Conservation (phyloP, 2,329 filamentous ascomycete species). For the Talaromyces piceae region DNA sequence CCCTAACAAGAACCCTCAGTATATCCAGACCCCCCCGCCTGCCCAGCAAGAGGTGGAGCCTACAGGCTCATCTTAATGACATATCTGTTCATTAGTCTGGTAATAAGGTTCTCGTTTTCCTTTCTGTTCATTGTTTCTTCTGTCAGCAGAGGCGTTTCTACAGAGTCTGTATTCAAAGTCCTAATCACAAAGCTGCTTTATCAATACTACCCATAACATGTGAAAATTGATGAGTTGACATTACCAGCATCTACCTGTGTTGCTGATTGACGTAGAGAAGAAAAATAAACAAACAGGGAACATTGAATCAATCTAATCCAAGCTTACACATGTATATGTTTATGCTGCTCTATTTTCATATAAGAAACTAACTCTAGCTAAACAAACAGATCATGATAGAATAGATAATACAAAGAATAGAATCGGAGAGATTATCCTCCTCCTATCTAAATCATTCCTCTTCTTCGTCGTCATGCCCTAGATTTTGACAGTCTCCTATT, state of each 20-base stretch:
- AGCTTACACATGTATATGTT: not conserved
- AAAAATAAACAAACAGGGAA: not conserved
- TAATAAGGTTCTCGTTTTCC: not conserved
- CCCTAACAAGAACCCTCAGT: conserved; percentile 10
- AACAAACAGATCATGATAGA: conserved; percentile 1
- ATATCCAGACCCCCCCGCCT: conserved; percentile 6
- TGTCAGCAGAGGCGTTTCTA: not conserved
- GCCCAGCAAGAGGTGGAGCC: conserved; percentile 21
- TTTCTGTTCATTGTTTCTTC: not conserved
- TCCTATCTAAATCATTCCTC: too few relatives aligned
- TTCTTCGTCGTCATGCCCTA: conserved; percentile 9
- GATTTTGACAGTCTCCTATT: conserved; percentile 40
- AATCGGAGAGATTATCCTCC: conserved; percentile 10
- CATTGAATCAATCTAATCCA: not conserved
- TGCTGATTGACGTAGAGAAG: too few relatives aligned
- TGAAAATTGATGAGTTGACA: too few relatives aligned
- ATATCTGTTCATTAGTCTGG: conserved; percentile 1
- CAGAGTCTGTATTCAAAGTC: not conserved
- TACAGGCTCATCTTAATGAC: conserved; percentile 22
- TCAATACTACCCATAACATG: too few relatives aligned
- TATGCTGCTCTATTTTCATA: not conserved
- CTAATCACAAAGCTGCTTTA: too few relatives aligned
- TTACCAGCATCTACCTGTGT: too few relatives aligned
- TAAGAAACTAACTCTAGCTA: not conserved
- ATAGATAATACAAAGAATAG: not conserved